Evolutionary conservation across 495 filamentous ascomycete genomes (phyloP).

Genomic region (Diplogelasinospora grovesii): DNA sequence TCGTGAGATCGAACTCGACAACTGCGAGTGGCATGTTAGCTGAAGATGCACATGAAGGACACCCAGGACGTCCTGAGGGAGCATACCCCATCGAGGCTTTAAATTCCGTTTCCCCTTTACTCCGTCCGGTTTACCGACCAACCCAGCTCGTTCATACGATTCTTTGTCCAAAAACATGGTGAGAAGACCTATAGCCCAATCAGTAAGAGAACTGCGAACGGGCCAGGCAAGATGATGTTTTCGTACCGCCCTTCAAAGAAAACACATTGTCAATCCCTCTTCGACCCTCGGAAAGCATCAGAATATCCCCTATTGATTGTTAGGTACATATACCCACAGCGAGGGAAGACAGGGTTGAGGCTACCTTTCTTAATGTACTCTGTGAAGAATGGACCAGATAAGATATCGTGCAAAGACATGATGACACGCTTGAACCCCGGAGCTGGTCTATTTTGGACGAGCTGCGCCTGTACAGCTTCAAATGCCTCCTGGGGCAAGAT

Average conservation of each 20-base stretch:
- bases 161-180: constrained; percentile 75
- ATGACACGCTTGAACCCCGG: constrained; percentile 62
- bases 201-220: constrained; percentile 3
- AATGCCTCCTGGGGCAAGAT: constrained; percentile 65
- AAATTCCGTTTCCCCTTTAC: constrained; percentile 47
- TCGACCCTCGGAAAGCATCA: constrained; percentile 87
- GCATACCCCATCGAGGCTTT: constrained; percentile 46
- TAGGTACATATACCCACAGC: neutral
- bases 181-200: constrained; percentile 50
- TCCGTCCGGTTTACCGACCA: constrained; percentile 65
- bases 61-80: neutral
- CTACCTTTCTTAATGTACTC: constrained; percentile 81
- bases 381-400: constrained; percentile 77
- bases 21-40: constrained; percentile 44
- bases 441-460: constrained; percentile 34
- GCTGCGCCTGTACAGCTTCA: constrained; percentile 47
- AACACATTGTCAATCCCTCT: constrained; percentile 76
- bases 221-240: neutral
- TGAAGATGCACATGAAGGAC: neutral
- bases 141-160: constrained; percentile 75
- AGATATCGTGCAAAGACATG: constrained; percentile 63
- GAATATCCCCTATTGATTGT: constrained; percentile 58
- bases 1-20: constrained; percentile 73
- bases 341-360: neutral
- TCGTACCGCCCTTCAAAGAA: constrained; percentile 60